Base-by-base conservation (phyloP, 2,329 filamentous ascomycete species). In the Apiospora rasikravindrae region DNA sequence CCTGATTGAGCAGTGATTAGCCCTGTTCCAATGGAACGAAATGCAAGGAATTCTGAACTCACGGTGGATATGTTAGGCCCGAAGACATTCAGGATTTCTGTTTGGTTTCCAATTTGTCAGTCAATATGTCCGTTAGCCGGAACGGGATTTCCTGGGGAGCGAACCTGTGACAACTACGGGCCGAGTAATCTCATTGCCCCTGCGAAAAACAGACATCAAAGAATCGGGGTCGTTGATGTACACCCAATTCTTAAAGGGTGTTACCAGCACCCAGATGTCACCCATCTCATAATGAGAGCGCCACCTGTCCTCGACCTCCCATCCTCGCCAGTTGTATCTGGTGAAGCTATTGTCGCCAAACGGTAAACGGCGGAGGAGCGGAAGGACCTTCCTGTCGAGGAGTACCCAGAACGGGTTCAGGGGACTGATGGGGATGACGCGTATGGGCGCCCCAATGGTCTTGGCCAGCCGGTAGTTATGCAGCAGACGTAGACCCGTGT, bases 341-440 rank as follows among this genome's bases (percentile, higher is more conserved):
- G 78, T 79, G 68, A 82, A 79, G 72, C 72, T 81, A 71, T 76
- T 79, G 14, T 80, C 73, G 2, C 78, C 77, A 7, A 76, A 77
- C 2, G 77, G 76, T 1, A 80, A 67, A 4, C 70, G 73, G 11
- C 74, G 69, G n/a, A 81, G 16, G 10, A 77, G 10, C 3, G 71
- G 45, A 0, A 78, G 47, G 1, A 80, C 73, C 22, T 74, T 73
- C 22, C 76, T 71, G 67, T 81, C 79, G 0, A 79, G 24, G 0
- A 82, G 70, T 1, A 73, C 45, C 81, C 81, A 83, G 22, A 81
- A 73, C 0, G 78, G 77, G 29, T 82, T 82, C 26, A 76, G 69
- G 10, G 76, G 80, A 70, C 75, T 76, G 70, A 82, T 77, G 22
- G 77, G 80, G 10, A 82, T 78, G 53, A 82, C 40, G 16, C 79